A percentile compares a stretch with the other conserved stretches of the same genome.
Evolutionary conservation across 768 basidiomycete genomes (phyloP).

Genomic region (Termitomyces sp.): DNA sequence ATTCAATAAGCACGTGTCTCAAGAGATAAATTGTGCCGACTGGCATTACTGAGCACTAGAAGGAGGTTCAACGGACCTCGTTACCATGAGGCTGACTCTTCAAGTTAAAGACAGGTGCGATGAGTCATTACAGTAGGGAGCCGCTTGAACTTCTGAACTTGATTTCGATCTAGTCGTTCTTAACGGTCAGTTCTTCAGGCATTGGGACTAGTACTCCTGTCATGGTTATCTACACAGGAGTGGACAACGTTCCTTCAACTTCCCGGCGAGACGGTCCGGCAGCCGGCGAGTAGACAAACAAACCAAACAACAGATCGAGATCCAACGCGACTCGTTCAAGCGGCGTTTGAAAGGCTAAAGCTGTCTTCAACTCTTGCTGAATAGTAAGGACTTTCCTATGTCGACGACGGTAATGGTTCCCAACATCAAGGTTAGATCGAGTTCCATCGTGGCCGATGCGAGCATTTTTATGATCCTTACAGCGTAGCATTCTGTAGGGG

Average conservation of each 20-base stretch:
- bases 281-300: background rate
- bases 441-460: background rate
- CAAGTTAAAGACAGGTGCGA: background rate
- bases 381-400: background rate
- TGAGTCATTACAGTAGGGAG: background rate
- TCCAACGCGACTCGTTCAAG: too few relatives aligned
- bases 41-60: background rate
- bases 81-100: background rate
- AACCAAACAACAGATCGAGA: background rate
- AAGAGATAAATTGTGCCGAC: background rate
- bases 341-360: background rate
- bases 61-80: background rate
- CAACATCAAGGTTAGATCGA: constrained; percentile 17
- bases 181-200: too few relatives aligned
- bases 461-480: constrained; percentile 22
- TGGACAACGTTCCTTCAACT: background rate
- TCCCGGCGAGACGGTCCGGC: background rate
- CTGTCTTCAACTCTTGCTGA: background rate
- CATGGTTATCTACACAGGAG: too few relatives aligned
- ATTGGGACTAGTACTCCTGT: too few relatives aligned
- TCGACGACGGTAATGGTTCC: background rate
- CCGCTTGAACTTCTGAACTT: too few relatives aligned
- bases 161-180: too few relatives aligned
- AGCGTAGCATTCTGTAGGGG: constrained; percentile 30
- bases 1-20: background rate